Base-by-base conservation (phyloP, 2,329 filamentous ascomycete species). In the Beauveria sp. region DNA sequence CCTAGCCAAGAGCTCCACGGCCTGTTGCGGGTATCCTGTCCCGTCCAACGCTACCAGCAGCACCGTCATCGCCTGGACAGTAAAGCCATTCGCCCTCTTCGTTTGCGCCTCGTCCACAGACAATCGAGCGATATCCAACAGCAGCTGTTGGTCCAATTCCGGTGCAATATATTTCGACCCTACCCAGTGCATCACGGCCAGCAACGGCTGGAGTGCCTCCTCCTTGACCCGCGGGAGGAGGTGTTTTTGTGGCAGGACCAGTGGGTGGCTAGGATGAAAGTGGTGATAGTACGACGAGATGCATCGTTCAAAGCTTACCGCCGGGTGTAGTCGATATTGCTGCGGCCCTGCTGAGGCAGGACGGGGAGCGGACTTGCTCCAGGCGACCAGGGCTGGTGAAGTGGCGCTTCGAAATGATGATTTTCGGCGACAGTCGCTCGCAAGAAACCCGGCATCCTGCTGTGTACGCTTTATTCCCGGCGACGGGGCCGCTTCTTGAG, bases 161-260 rank as follows among this genome's bases (percentile, higher is more conserved):
- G 59, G 45, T 7, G 51, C 42, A n/a, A 38, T 49, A n/a, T 55
- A 61, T 6, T 50, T 22, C 5, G 59, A 55, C 2, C 59, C 59
- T 3, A 61, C 45, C 59, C 59, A 61, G 1, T 52, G 51, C 59
- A 61, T 61, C 16, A 46, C 59, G 6, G 51, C 51, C 16, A 61
- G 45, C 16, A 61, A 14, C 4, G 59, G 59, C 43, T 50, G 59
- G 16, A 61, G 7, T 10, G 50, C 28, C 8, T 50, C 45, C 12
- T 56, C 59, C 20, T 61, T 56, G 28, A n/a, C 18, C 20, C 55
- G 45, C 10, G 18, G 34, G 2, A 6, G 40, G 7, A 61, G 18
- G 10, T n/a, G 40, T 6, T 43, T 3, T 45, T 51, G 30, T 12
- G 59, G 59, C 24, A 61, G 24, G 5, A 45, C 42, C 10, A 61